Evolutionary conservation across 1,284 basidiomycete species (phyloP), one percentile per base, ranked within the genome.

Genomic region (Serendipita sp.): DNA sequence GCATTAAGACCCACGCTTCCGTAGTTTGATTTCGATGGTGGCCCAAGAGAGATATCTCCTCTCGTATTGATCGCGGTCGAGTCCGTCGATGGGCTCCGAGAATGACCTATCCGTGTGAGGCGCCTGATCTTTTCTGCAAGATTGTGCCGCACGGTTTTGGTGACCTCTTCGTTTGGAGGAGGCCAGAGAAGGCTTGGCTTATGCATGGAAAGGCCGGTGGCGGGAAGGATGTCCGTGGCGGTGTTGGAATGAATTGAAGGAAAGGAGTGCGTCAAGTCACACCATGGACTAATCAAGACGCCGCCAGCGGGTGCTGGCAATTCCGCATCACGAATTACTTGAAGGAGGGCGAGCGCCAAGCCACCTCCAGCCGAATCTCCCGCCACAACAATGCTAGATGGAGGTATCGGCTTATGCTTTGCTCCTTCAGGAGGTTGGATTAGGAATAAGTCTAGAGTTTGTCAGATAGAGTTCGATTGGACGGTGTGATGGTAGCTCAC

Each of bases 321-420:
- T 0, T 82, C 85, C 1, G 82, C 75, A 72, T 99, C 96, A 2
- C 96, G 87, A 42, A 99, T 81, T n/a, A 96, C 81, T 72, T 95
- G 92, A 1, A 99, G 78, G 17, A 97, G 76, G 0, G 93, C 88
- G 61, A 97, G 75, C 0, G 83, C 81, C 12, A 98, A 76, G 0
- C 93, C 93, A 2, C 94, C 96, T 3, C 96, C 96, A 0, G 96
- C 95, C 30, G 92, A 95, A 73, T 96, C 93, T 0, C 96, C 96
- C 0, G 87, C 86, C 45, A 96, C 74, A 8, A 98, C 81, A 53
- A 97, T 88, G 66, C 87, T 84, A 1, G 79, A 80, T 0, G 95
- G 93, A 63, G 88, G 81, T 13, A 99, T 84, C 0, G 93, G 82
- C 13, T 76, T 74, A 73, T 97, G 93, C 41, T 81, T 73, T 5